phyloP scores from a whole-genome alignment of 371 early-diverging fungal species.

The Lichtheimia corymbifera region DNA sequence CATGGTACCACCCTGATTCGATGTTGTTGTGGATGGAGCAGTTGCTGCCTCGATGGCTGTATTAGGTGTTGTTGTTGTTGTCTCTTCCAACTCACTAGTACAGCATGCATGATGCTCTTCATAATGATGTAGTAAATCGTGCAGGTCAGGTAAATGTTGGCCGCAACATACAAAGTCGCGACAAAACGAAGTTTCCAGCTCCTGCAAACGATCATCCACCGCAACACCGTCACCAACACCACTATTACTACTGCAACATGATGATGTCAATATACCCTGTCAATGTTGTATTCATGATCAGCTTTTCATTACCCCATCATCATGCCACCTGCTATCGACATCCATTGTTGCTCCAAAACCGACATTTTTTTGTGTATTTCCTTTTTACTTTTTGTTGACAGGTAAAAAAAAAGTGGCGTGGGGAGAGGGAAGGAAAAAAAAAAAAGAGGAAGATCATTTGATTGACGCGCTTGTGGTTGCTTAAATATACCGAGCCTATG shows the following conservation, averaged over 20 bases:
- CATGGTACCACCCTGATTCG: too few species aligned
- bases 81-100: constrained; percentile 39
- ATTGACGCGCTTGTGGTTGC: not conserved
- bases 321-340: too few species aligned
- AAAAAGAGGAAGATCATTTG: not conserved
- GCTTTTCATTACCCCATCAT: too few species aligned
- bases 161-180: constrained; percentile 92
- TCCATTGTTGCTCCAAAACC: too few species aligned
- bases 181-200: constrained; percentile 86
- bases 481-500: too few species aligned
- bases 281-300: too few species aligned
- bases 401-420: not conserved
- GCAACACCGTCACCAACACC: too few species aligned
- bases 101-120: constrained; percentile 83
- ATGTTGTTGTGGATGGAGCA: too few species aligned
- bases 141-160: constrained; percentile 72
- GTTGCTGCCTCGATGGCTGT: not conserved
- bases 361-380: too few species aligned
- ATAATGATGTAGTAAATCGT: constrained; percentile 90
- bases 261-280: too few species aligned
- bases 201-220: constrained; percentile 42
- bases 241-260: too few species aligned
- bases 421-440: not conserved
- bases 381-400: too few species aligned
- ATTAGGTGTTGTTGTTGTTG: constrained; percentile 16